phyloP scores from a whole-genome alignment of 73 alveolate species.

The Symbiodinium natans region DNA sequence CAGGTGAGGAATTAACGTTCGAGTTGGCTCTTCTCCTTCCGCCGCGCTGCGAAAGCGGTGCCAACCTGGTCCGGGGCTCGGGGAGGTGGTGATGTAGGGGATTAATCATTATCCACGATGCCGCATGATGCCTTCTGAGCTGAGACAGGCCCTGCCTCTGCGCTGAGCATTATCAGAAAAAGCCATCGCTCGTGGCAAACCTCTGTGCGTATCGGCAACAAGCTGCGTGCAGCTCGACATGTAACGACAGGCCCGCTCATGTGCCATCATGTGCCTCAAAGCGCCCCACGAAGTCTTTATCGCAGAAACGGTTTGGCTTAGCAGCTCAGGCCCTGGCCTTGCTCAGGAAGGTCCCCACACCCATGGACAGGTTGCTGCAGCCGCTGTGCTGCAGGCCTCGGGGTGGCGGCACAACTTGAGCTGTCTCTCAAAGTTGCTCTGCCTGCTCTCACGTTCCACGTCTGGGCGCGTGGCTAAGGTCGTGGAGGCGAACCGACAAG shows the following conservation, averaged over 20 bases:
- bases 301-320: no score
- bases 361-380: conserved; percentile 62
- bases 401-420: neutral
- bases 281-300: no score
- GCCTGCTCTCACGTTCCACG: no score
- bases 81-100: no score
- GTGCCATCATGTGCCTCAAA: no score
- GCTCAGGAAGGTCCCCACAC: conserved; percentile 66
- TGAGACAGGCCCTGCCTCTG: conserved; percentile 59
- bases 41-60: conserved; percentile 35
- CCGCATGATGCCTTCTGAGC: no score
- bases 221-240: neutral
- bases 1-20: no score
- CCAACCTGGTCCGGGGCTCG: conserved; percentile 86
- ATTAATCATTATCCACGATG: no score
- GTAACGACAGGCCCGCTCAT: neutral
- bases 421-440: no score
- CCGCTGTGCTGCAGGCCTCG: conserved; percentile 82
- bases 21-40: no score
- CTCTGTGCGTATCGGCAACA: neutral
- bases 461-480: neutral
- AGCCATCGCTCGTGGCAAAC: conserved; percentile 92
- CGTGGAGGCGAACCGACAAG: conserved; percentile 54
- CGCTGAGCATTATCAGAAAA: conserved; percentile 74
- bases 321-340: no score